phyloP scores from a whole-genome alignment of 768 basidiomycete genomes.

The Panus rudis region DNA sequence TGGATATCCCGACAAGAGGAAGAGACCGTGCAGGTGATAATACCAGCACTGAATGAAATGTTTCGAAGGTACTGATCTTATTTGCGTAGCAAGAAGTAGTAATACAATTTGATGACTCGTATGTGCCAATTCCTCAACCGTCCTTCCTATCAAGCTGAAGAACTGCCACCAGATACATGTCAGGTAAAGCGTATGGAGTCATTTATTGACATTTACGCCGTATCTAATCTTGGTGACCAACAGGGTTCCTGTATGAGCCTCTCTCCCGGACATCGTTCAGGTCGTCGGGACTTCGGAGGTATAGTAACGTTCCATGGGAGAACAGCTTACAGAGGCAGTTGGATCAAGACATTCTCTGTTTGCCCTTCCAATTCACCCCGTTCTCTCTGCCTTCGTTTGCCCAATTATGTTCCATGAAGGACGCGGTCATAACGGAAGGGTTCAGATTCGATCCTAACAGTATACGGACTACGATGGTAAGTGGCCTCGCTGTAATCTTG shows the following conservation, averaged over 20 bases:
- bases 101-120: slow-evolving; percentile 39
- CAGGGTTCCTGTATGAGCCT: slow-evolving; percentile 39
- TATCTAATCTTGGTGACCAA: not conserved
- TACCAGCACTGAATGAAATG: no score
- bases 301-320: slow-evolving; percentile 39
- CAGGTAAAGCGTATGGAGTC: slow-evolving; percentile 3
- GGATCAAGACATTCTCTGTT: slow-evolving; percentile 42
- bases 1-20: slow-evolving; percentile 19
- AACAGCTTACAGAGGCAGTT: slow-evolving; percentile 40
- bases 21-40: slow-evolving; percentile 2
- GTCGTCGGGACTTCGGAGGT: slow-evolving; percentile 17
- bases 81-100: slow-evolving; percentile 24
- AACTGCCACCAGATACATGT: slow-evolving; percentile 15
- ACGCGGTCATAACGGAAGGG: slow-evolving; percentile 31
- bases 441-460: slow-evolving; percentile 32
- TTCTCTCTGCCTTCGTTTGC: slow-evolving; percentile 38
- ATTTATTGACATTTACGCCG: not conserved
- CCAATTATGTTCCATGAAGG: slow-evolving; percentile 26
- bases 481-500: not conserved
- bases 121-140: slow-evolving; percentile 23
- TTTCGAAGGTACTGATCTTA: no score
- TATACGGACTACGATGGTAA: not conserved
- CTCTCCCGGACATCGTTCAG: slow-evolving; percentile 39
- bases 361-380: slow-evolving; percentile 52
- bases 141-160: not conserved